Conservation (phyloP, 1,139 yeast genomes). For the Nakaseomyces uthaithaninus region DNA sequence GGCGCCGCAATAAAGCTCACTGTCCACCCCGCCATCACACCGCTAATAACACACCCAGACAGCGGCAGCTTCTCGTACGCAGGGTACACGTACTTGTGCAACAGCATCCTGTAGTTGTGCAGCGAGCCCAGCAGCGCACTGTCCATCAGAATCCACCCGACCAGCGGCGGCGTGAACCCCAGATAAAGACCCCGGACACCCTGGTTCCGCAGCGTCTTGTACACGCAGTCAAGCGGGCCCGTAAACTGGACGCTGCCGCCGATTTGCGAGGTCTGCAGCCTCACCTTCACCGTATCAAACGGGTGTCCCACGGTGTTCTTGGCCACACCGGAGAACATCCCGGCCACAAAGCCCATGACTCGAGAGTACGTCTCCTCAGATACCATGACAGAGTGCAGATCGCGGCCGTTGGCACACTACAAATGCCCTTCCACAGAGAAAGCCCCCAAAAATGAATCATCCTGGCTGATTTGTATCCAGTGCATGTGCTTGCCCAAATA, state of each 20-base stretch:
- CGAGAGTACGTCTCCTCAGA: slow-evolving; percentile 17
- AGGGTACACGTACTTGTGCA: slow-evolving; percentile 56
- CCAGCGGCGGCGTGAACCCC: slow-evolving; percentile 86
- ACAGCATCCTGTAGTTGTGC: slow-evolving; percentile 62
- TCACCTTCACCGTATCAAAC: slow-evolving; percentile 81
- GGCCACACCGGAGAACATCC: slow-evolving; percentile 77
- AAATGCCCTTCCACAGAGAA: too few relatives aligned
- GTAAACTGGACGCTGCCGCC: slow-evolving; percentile 39
- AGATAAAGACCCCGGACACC: slow-evolving; percentile 73
- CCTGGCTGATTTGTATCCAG: neutral
- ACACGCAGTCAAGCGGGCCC: slow-evolving; percentile 76
- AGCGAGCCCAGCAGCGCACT: slow-evolving; percentile 80
- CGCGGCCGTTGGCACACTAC: too few relatives aligned
- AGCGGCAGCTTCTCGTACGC: slow-evolving; percentile 56
- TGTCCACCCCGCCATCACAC: slow-evolving; percentile 75
- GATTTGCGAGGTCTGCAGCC: slow-evolving; percentile 68
- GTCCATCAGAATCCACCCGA: slow-evolving; percentile 94
- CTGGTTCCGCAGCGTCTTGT: slow-evolving; percentile 62
- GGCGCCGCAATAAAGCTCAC: slow-evolving; percentile 94
- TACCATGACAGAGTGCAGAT: neutral
- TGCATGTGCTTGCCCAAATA: too few relatives aligned
- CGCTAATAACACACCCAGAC: slow-evolving; percentile 68
- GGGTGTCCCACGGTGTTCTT: slow-evolving; percentile 92
- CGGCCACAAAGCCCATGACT: slow-evolving; percentile 71
- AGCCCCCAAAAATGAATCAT: too few relatives aligned